Evolutionary conservation across 164 flowering plant species (phyloP).

Genomic region (Kingdonia uniflora): DNA sequence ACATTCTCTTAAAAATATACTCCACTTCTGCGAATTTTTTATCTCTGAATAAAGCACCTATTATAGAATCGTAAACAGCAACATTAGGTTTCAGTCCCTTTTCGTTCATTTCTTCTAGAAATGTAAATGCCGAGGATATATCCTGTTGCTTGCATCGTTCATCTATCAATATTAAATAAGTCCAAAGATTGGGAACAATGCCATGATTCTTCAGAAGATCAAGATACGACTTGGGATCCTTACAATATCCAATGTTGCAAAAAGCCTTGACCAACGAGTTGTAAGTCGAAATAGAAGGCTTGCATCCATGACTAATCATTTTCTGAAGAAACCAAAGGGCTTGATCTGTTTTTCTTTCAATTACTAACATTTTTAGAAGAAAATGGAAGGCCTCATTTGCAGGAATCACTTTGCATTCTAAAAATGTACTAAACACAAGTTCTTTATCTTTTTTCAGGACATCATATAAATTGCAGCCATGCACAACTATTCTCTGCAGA

Average conservation of each 20-base stretch:
- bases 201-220: constrained; percentile 29
- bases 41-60: constrained; percentile 32
- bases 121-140: constrained; percentile 23
- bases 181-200: constrained; percentile 31
- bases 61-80: constrained; percentile 49
- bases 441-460: constrained; percentile 27
- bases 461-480: constrained; percentile 20
- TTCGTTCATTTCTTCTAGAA: constrained; percentile 33
- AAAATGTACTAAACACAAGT: constrained; percentile 28
- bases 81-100: constrained; percentile 46
- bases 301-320: constrained; percentile 27
- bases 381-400: constrained; percentile 31
- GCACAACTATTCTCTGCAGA: constrained; percentile 24
- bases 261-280: constrained; percentile 54
- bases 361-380: constrained; percentile 38
- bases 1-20: constrained; percentile 38
- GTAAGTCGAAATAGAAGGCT: constrained; percentile 38
- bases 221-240: constrained; percentile 25
- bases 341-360: constrained; percentile 22
- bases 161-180: constrained; percentile 38
- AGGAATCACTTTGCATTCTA: constrained; percentile 15
- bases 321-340: constrained; percentile 32
- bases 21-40: constrained; percentile 44
- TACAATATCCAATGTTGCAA: constrained; percentile 26
- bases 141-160: constrained; percentile 43